phyloP scores from a whole-genome alignment of 108 stramenopile species.

The Skeletonema menzelii region DNA sequence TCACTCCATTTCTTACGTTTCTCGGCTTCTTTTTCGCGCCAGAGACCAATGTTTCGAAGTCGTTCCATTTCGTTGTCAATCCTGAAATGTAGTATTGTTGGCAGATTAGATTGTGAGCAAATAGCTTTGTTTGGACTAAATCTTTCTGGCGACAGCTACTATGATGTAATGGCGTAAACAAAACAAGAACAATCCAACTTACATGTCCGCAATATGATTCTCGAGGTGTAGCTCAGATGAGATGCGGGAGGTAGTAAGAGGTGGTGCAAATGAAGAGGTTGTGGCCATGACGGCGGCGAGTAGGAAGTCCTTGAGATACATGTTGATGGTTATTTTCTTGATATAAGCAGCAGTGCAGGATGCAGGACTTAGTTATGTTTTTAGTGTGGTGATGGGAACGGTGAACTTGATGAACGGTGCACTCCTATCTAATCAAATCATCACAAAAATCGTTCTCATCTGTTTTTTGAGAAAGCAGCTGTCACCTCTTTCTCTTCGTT shows the following conservation, averaged over 20 bases:
- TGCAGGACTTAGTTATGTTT: too few relatives aligned
- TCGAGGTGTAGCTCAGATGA: constrained; percentile 18
- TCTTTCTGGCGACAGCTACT: too few relatives aligned
- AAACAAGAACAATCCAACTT: constrained; percentile 4
- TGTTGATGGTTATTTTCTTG: neutral
- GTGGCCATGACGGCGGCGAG: constrained; percentile 9
- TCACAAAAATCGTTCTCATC: too few relatives aligned
- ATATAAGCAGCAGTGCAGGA: too few relatives aligned
- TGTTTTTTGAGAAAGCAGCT: too few relatives aligned
- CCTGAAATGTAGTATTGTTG: constrained; percentile 1
- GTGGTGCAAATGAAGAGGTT: constrained; percentile 10
- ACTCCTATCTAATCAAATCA: too few relatives aligned
- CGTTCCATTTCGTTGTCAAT: constrained; percentile 31
- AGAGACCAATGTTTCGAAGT: constrained; percentile 14
- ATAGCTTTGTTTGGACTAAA: neutral
- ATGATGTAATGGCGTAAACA: too few relatives aligned
- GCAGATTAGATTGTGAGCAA: neutral
- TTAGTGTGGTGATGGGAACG: too few relatives aligned
- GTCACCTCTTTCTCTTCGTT: too few relatives aligned
- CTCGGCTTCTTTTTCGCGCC: constrained; percentile 19
- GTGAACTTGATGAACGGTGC: too few relatives aligned
- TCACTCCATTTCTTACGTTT: constrained; percentile 19
- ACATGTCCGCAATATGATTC: constrained; percentile 33
- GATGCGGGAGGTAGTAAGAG: neutral
- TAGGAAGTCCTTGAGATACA: constrained; percentile 5